These are phyloP conservation scores for Arabidopsis lyrata DNA, from an alignment of 441 rosid genomes.

Conservation along the genomic window DNA sequence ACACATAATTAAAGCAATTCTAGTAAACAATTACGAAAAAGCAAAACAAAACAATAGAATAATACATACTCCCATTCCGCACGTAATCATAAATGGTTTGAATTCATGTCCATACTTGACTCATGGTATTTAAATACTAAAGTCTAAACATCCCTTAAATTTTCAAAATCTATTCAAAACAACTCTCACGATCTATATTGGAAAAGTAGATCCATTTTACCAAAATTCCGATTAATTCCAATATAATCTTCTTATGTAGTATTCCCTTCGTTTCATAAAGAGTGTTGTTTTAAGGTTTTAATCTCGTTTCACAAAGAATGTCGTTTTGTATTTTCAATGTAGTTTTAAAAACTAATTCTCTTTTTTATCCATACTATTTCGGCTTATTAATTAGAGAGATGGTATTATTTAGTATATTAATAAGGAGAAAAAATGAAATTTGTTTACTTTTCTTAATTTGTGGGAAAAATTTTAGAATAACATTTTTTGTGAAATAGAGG, in stretches of 20 bases:
- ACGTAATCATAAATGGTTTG: constrained; percentile 47
- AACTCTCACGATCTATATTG: neutral
- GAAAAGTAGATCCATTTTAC: neutral
- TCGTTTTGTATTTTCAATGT: too few relatives aligned
- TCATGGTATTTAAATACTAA: constrained; percentile 19
- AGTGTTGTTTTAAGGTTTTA: too few relatives aligned
- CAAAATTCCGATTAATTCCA: neutral
- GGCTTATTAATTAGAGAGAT: too few relatives aligned
- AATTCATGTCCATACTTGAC: constrained; percentile 35
- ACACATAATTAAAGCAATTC: constrained; percentile 44
- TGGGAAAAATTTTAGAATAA: too few relatives aligned
- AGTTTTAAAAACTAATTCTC: too few relatives aligned
- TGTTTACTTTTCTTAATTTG: too few relatives aligned
- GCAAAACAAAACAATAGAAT: constrained; percentile 37
- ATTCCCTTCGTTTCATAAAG: too few relatives aligned
- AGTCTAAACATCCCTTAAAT: constrained; percentile 13
- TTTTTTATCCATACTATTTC: too few relatives aligned
- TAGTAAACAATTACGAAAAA: constrained; percentile 28
- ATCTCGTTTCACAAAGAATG: too few relatives aligned
- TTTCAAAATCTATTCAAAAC: constrained; percentile 19
- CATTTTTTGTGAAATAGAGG: too few relatives aligned
- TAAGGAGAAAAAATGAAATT: too few relatives aligned
- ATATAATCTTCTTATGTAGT: neutral
- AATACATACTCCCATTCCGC: constrained; percentile 44
- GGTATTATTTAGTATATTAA: too few relatives aligned